phyloP scores from a whole-genome alignment of 164 flowering plant genomes.

The Kingdonia uniflora region DNA sequence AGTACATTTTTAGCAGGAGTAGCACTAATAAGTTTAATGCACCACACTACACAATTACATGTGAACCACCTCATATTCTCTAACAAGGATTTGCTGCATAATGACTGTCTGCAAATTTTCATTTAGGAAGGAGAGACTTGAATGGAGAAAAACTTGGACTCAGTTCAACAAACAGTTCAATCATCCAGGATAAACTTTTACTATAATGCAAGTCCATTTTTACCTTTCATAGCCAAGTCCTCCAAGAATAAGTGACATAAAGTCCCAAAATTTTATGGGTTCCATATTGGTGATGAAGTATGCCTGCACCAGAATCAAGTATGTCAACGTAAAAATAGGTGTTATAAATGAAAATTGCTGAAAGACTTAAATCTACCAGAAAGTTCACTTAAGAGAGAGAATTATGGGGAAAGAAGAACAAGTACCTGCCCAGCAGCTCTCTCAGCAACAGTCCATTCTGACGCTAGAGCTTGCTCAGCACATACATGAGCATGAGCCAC shows the following conservation, averaged over 20 bases:
- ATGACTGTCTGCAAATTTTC: too few species aligned
- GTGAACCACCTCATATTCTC: too few species aligned
- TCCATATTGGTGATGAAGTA: conserved; percentile 92
- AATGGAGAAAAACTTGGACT: neutral
- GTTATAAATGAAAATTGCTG: too few species aligned
- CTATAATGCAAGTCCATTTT: neutral
- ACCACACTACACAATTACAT: too few species aligned
- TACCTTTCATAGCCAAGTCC: conserved; percentile 98
- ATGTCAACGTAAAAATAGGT: too few species aligned
- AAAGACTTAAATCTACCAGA: too few species aligned
- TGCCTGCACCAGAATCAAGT: conserved; percentile 44
- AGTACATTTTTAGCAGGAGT: too few species aligned
- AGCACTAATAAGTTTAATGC: too few species aligned
- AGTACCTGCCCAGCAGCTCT: conserved; percentile 89
- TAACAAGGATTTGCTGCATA: too few species aligned
- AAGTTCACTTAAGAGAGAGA: neutral
- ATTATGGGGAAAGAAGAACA: neutral
- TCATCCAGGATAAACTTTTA: too few species aligned
- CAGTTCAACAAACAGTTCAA: neutral
- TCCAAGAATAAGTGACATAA: conserved; percentile 71
- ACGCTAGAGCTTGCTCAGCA: conserved; percentile 88
- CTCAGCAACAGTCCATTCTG: conserved; percentile 46
- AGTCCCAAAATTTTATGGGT: conserved; percentile 95
- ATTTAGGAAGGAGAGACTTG: too few species aligned
- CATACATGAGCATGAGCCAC: conserved; percentile 94